Evolutionary conservation across 1,284 basidiomycete species (phyloP).

Genomic region (Puccinia hordei): DNA sequence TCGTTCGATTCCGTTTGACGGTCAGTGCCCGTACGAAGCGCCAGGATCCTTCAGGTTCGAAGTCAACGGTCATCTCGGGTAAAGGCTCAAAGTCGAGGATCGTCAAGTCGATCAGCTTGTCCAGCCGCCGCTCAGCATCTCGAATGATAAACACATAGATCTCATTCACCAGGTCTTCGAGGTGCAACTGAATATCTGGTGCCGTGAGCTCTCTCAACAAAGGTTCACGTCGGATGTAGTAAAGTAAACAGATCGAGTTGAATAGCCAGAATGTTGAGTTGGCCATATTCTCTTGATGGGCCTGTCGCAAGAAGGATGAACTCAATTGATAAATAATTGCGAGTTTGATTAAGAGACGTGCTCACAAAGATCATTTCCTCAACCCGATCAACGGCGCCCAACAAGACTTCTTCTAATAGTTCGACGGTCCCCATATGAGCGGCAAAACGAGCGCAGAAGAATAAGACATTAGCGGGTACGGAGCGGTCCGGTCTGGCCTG

Average conservation of each 20-base stretch:
- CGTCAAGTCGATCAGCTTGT: slow-evolving; percentile 77
- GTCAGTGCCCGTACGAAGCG: slow-evolving; percentile 76
- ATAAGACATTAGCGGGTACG: slow-evolving; percentile 57
- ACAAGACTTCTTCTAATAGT: slow-evolving; percentile 81
- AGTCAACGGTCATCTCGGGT: slow-evolving; percentile 78
- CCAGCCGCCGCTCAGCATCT: slow-evolving; percentile 83
- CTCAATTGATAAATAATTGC: no score
- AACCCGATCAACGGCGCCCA: slow-evolving; percentile 85
- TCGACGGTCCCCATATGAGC: slow-evolving; percentile 54
- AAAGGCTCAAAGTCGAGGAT: slow-evolving; percentile 81
- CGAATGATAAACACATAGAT: slow-evolving; percentile 96
- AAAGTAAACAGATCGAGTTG: slow-evolving; percentile 84
- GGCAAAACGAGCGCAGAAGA: slow-evolving; percentile 56
- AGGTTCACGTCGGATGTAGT: slow-evolving; percentile 79
- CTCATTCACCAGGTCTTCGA: slow-evolving; percentile 88
- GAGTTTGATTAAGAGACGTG: slow-evolving; percentile 52
- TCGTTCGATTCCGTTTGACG: slow-evolving; percentile 62
- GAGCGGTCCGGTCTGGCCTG: slow-evolving; percentile 56
- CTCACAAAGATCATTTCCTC: slow-evolving; percentile 88
- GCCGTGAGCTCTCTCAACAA: slow-evolving; percentile 51
- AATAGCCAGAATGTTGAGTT: slow-evolving; percentile 91
- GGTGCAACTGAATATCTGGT: slow-evolving; percentile 51
- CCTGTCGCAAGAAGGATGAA: slow-evolving; percentile 62
- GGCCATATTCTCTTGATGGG: slow-evolving; percentile 77
- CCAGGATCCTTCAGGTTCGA: slow-evolving; percentile 84